phyloP scores from a whole-genome alignment of 192 early-diverging fungal species.

The Coemansia erecta region DNA sequence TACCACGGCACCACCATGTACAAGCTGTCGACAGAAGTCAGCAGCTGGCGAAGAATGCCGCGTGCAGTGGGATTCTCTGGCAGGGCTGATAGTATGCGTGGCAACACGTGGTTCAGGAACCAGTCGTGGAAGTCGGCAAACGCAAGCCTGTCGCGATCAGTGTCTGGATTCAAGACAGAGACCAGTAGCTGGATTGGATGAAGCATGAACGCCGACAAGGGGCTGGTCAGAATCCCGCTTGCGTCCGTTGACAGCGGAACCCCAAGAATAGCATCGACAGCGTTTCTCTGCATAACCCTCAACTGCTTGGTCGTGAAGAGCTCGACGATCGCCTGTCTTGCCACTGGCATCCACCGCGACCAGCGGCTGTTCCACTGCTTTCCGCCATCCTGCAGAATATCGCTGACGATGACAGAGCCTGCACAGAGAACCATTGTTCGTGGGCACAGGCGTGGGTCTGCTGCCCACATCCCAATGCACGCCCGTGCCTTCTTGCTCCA shows the following conservation, averaged over 20 bases:
- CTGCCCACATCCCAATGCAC: slow-evolving; percentile 19
- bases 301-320: slow-evolving; percentile 11
- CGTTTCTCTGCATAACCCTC: slow-evolving; percentile 12
- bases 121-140: slow-evolving; percentile 45
- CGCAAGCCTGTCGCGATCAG: slow-evolving; percentile 10
- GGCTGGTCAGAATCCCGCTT: neutral
- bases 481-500: slow-evolving; percentile 27
- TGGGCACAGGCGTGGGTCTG: slow-evolving; percentile 12
- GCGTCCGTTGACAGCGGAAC: slow-evolving; percentile 11
- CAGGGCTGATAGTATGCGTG: slow-evolving; percentile 10
- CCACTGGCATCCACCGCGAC: slow-evolving; percentile 25
- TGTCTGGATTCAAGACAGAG: slow-evolving; percentile 9
- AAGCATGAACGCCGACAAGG: neutral
- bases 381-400: slow-evolving; percentile 13
- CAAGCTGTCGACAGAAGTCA: slow-evolving; percentile 25
- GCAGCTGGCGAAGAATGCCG: slow-evolving; percentile 18
- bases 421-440: slow-evolving; percentile 12
- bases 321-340: slow-evolving; percentile 4
- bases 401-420: slow-evolving; percentile 1
- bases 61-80: slow-evolving; percentile 14
- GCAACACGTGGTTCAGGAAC: slow-evolving; percentile 34
- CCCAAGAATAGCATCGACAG: slow-evolving; percentile 21
- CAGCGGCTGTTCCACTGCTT: slow-evolving; percentile 32
- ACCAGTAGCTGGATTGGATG: slow-evolving; percentile 28
- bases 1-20: slow-evolving; percentile 37